Evolutionary conservation across 2,329 filamentous ascomycete genomes (phyloP), one percentile per base, ranked within the genome.

Genomic region (Cytospora chrysosperma): DNA sequence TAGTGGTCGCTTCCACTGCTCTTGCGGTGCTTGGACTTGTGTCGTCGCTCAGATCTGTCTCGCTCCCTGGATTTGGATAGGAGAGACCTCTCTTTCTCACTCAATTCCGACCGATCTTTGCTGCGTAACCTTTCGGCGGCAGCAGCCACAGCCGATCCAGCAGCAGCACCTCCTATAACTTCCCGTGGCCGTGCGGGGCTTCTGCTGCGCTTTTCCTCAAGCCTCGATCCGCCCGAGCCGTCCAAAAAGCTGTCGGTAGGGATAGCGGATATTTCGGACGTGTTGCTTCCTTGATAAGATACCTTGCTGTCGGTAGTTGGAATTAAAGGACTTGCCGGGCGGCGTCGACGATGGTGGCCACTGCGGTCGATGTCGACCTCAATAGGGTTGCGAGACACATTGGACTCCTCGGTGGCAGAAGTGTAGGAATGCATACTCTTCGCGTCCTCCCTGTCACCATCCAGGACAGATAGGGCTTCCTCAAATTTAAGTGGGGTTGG

Each of bases 241-340:
- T 87, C 85, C 9, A 87, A 76, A 65, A 87, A 87, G 71, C 84
- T 87, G 71, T 87, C 83, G 21, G 81, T 81, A 15, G 84, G 84
- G 58, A 87, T 87, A 82, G 91, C 75, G 80, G 94, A 98, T 56
- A 98, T 91, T 72, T 97, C 94, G 3, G 94, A 97, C 57, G 87
- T 81, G 68, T 86, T 86, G 15, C 85, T 82, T 37, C 86, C 83
- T 56, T 88, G 78, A 73, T 90, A 93, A 59, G 75, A 86, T 72
- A 78, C 84, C 24, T 75, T 75, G 71, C 77, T 88, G 76, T 77
- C 86, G 76, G 73, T 80, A 55, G 76, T 81, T 70, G 81, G 86
- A 66, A 85, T 88, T 72, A 84, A 84, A 75, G 77, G 94, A 67
- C 82, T 97, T 77, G 85, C 90, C 81, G 80, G 82, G 66, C 82